phyloP scores from a whole-genome alignment of 2,329 filamentous ascomycete genomes.

The Exophiala mesophila region DNA sequence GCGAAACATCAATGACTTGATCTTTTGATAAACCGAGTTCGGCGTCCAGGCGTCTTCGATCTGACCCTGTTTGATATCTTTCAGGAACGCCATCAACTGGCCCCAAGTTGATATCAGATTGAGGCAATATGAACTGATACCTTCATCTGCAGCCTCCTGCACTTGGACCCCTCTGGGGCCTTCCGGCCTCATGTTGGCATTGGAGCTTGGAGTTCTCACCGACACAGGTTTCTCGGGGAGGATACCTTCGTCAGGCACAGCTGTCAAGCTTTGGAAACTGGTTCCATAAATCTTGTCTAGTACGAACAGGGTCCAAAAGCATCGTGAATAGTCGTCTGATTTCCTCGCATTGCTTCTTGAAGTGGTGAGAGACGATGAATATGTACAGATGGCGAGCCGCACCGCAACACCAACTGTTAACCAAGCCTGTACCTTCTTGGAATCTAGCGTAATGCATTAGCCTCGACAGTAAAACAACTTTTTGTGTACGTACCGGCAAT shows the following conservation, averaged over 20 bases:
- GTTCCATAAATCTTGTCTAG: constrained; percentile 22
- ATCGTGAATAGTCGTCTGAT: constrained; percentile 12
- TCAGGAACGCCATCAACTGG: constrained; percentile 18
- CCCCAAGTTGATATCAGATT: constrained; percentile 22
- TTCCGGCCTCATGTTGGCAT: background rate
- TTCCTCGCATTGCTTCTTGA: background rate
- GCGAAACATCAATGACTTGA: constrained; percentile 19
- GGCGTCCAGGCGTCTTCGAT: constrained; percentile 17
- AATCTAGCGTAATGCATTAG: constrained; percentile 8
- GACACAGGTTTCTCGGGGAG: constrained; percentile 16
- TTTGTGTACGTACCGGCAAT: constrained; percentile 19
- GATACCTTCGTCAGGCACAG: constrained; percentile 13
- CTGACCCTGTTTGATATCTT: constrained; percentile 16
- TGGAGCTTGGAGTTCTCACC: background rate
- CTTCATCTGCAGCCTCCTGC: constrained; percentile 10
- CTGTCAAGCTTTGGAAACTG: constrained; percentile 14
- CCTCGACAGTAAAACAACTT: too few relatives aligned
- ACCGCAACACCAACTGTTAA: constrained; percentile 19
- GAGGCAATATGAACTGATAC: constrained; percentile 18
- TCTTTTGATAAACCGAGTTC: constrained; percentile 19
- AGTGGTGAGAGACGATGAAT: constrained; percentile 3
- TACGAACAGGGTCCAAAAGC: constrained; percentile 21
- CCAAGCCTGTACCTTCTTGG: constrained; percentile 19
- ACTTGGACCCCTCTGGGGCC: background rate
- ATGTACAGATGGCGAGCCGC: constrained; percentile 14